These are phyloP conservation scores for Leccinellum rugosiceps DNA, from an alignment of 768 basidiomycete species.

Conservation along the genomic window DNA sequence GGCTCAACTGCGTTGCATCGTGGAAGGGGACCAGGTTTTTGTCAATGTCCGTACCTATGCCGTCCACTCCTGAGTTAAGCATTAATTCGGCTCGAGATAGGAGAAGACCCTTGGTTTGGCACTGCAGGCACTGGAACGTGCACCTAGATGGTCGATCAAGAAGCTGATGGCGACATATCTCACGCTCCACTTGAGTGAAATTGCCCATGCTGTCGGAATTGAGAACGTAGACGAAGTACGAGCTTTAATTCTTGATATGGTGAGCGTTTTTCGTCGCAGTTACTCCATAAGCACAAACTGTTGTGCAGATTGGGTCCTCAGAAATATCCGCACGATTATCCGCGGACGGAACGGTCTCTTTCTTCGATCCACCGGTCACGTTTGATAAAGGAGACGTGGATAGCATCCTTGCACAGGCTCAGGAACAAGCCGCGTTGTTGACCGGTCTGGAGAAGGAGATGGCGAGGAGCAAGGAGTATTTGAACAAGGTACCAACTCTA, in stretches of 20 bases:
- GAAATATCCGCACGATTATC: constrained; percentile 72
- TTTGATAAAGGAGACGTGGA: constrained; percentile 65
- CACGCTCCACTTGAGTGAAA: constrained; percentile 70
- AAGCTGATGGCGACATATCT: constrained; percentile 82
- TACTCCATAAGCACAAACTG: background rate
- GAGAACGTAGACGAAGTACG: constrained; percentile 54
- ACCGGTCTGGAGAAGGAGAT: constrained; percentile 32
- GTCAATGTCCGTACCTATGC: constrained; percentile 38
- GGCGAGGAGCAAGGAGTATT: constrained; percentile 65
- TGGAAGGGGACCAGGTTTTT: constrained; percentile 58
- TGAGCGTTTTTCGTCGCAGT: constrained; percentile 28
- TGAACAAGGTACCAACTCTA: constrained; percentile 53
- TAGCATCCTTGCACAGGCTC: constrained; percentile 48
- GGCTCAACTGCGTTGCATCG: constrained; percentile 41
- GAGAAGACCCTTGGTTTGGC: constrained; percentile 75
- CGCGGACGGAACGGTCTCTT: constrained; percentile 68
- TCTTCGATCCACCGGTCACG: constrained; percentile 59
- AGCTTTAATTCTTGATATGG: constrained; percentile 69
- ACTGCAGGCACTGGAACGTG: constrained; percentile 59
- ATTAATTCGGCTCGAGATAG: constrained; percentile 32
- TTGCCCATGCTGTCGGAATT: constrained; percentile 47
- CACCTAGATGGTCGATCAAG: constrained; percentile 75
- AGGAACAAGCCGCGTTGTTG: constrained; percentile 39
- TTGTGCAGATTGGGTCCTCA: constrained; percentile 58
- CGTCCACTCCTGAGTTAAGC: background rate